Evolutionary conservation across 768 basidiomycete genomes (phyloP).

Genomic region (Pleurotus eryngii): DNA sequence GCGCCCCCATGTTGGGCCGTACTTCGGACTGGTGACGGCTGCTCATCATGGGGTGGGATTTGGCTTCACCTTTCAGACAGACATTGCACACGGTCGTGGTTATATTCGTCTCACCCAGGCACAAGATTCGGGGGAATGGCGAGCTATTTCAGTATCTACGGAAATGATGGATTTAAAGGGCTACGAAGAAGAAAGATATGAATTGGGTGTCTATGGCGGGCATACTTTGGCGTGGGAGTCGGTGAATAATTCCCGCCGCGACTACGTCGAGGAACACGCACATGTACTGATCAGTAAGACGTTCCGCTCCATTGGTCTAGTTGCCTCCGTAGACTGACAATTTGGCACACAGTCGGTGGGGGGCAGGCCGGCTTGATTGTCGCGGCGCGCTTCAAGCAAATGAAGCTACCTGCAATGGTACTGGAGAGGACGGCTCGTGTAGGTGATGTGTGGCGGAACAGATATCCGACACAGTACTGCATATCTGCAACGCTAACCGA

Average conservation of each 20-base stretch:
- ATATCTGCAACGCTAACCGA: no score
- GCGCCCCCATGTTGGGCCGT: conserved; percentile 17
- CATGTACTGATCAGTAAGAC: neutral
- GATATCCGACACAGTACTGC: conserved; percentile 44
- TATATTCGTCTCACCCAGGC: neutral
- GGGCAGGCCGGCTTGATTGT: conserved; percentile 40
- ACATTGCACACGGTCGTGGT: conserved; percentile 27
- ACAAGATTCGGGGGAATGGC: conserved; percentile 1
- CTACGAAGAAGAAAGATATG: conserved; percentile 12
- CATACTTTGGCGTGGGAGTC: conserved; percentile 32
- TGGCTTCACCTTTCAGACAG: conserved; percentile 35
- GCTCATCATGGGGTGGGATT: conserved; percentile 22
- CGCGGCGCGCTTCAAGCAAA: conserved; percentile 39
- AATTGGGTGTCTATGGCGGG: conserved; percentile 27
- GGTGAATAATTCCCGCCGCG: conserved; percentile 6
- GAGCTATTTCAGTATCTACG: neutral
- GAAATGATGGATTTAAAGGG: neutral
- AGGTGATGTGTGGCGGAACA: conserved; percentile 40
- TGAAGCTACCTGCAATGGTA: conserved; percentile 34
- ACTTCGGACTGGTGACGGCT: conserved; percentile 12
- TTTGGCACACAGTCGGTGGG: conserved; percentile 8
- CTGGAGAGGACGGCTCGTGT: conserved; percentile 31
- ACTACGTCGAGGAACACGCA: neutral
- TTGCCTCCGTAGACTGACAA: neutral
- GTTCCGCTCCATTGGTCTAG: neutral